Base-by-base conservation (phyloP, 331 rosid genomes). In the Acacia pycnantha region DNA sequence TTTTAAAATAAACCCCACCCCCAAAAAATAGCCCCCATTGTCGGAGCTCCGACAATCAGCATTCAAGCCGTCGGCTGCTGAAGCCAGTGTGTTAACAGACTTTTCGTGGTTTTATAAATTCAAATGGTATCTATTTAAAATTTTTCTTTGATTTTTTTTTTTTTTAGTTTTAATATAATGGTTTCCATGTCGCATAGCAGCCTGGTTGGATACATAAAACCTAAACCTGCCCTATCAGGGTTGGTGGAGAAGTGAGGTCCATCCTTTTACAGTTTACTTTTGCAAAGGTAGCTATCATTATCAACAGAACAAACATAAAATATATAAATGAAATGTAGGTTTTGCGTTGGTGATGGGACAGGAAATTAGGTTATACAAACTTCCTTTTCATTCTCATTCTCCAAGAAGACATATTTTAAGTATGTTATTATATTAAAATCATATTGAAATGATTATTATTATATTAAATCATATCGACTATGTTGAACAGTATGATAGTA, bases 221-320 rank as follows among this genome's bases (percentile, higher is more conserved):
- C 35, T 11, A 40, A 61, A 70, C 21, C 58, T 86, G 75, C 26
- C 73, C 35, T 64, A 24, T 43, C 65, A 31, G 79, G 83, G 79
- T 82, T 76, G 79, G 80, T 69, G 88, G 82, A 82, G 92, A 85
- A 84, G 92, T 87, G 89, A 84, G 87, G 84, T 82, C 87, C 83
- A 77, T 74, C 77, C 46, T 31, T 31, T 77, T 22, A n/a, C 14
- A 8, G 27, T 21, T 10, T n/a, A 74, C 70, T 71, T 59, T 61
- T 16, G 70, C 65, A 76, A 81, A 66, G 85, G 84, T 78, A 83
- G 66, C 18, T 26, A 1, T 59, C 66, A 24, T 11, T 11, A 22
- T 59, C 66, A 2, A 56, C 14, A 9, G 29, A 24, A 59, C 2
- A 3, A 59, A 22, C 22, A n/a, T n/a, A 19, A 22, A 11, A 21